These are phyloP conservation scores for Pterocarpus santalinus DNA, from an alignment of 306 rosid species.

Conservation along the genomic window DNA sequence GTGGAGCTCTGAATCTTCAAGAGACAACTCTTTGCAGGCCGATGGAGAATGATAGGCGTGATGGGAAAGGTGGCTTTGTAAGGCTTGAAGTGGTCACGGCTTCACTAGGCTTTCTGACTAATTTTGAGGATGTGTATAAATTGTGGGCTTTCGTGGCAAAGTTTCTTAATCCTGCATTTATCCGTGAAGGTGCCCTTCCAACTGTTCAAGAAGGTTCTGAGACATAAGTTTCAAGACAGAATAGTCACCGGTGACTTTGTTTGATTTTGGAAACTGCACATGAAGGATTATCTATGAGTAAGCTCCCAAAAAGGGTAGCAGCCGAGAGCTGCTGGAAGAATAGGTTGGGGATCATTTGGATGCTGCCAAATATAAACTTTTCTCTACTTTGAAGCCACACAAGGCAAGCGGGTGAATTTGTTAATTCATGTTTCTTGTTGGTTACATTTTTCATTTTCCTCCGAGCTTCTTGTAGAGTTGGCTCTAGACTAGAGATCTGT, in stretches of 20 bases:
- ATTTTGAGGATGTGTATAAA: constrained; percentile 94
- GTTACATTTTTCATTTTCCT: constrained; percentile 57
- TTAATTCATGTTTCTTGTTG: constrained; percentile 71
- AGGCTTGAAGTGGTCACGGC: constrained; percentile 94
- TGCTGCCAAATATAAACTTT: constrained; percentile 42
- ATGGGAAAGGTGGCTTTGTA: constrained; percentile 72
- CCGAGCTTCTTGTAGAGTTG: constrained; percentile 69
- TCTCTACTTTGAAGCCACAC: constrained; percentile 48
- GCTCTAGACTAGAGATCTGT: constrained; percentile 69
- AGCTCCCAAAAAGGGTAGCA: constrained; percentile 21
- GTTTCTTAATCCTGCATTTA: constrained; percentile 81
- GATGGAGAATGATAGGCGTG: constrained; percentile 74
- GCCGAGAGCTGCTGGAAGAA: constrained; percentile 41
- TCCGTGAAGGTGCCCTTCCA: constrained; percentile 72
- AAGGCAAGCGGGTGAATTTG: constrained; percentile 63
- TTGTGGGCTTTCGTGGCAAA: constrained; percentile 93
- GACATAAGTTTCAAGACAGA: constrained; percentile 47
- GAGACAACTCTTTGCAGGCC: constrained; percentile 83
- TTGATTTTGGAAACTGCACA: constrained; percentile 47
- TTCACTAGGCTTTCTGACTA: constrained; percentile 83
- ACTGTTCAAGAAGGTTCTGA: constrained; percentile 83
- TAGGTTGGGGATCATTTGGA: constrained; percentile 46
- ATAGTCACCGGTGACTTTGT: neutral
- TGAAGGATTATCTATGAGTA: constrained; percentile 43
- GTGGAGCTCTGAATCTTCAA: constrained; percentile 60